A percentile compares a stretch with the other conserved stretches of the same genome.
Evolutionary conservation across 768 basidiomycete species (phyloP).

Genomic region (Omphalotus guepiniiformis): DNA sequence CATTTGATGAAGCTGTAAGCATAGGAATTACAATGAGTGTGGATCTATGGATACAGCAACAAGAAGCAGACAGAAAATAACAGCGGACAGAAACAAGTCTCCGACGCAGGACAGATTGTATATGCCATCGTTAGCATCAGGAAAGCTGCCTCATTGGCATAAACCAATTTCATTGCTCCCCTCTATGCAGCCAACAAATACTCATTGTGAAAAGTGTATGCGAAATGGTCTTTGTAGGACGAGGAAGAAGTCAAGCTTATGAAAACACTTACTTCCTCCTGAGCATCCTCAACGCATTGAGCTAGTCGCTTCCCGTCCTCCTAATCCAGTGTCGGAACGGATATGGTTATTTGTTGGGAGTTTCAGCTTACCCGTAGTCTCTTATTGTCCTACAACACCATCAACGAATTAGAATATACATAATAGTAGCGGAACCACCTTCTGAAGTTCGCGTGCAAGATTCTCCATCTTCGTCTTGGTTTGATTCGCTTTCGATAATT

Average conservation of each 20-base stretch:
- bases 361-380: conserved; percentile 64
- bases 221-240: too few relatives aligned
- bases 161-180: too few relatives aligned
- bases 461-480: conserved; percentile 89
- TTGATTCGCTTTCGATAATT: conserved; percentile 84
- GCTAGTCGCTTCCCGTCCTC: conserved; percentile 82
- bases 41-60: too few relatives aligned
- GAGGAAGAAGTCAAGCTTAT: background rate
- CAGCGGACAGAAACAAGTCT: too few relatives aligned
- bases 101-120: too few relatives aligned
- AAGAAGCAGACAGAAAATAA: too few relatives aligned
- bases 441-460: conserved; percentile 83
- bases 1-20: conserved; percentile 65
- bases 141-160: too few relatives aligned
- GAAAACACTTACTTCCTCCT: conserved; percentile 62
- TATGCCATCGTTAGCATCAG: too few relatives aligned
- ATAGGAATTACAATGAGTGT: too few relatives aligned
- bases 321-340: conserved; percentile 35
- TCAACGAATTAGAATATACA: conserved; percentile 3
- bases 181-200: too few relatives aligned
- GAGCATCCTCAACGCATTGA: conserved; percentile 79
- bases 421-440: conserved; percentile 43
- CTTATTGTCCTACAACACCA: conserved; percentile 70
- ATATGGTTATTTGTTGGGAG: background rate
- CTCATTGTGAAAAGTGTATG: too few relatives aligned